phyloP scores from a whole-genome alignment of 1,284 basidiomycete genomes.

The Ustilago bromivora region DNA sequence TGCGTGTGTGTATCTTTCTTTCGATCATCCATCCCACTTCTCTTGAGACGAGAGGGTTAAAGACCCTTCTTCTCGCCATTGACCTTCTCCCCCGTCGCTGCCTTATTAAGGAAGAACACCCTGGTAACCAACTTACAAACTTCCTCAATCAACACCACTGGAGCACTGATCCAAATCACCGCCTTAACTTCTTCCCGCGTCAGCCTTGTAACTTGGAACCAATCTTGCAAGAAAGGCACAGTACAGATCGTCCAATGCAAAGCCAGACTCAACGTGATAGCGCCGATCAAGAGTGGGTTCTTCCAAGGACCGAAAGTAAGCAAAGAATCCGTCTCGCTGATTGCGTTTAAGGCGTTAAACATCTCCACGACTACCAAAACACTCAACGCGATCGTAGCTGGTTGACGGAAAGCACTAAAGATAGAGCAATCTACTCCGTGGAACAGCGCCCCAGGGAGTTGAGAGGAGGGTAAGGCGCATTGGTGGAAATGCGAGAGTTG shows the following conservation, averaged over 20 bases:
- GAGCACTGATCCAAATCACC: slow-evolving; percentile 87
- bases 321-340: slow-evolving; percentile 96
- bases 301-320: slow-evolving; percentile 89
- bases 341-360: slow-evolving; percentile 99
- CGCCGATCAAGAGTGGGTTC: slow-evolving; percentile 81
- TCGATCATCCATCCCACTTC: not conserved
- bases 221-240: slow-evolving; percentile 63
- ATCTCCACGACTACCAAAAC: slow-evolving; percentile 95
- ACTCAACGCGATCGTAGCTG: slow-evolving; percentile 91
- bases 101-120: slow-evolving; percentile 7
- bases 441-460: slow-evolving; percentile 73
- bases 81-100: not conserved
- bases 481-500: slow-evolving; percentile 79
- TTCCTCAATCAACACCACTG: slow-evolving; percentile 91
- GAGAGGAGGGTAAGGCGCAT: slow-evolving; percentile 73
- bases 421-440: slow-evolving; percentile 91
- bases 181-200: slow-evolving; percentile 94
- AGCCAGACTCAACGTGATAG: slow-evolving; percentile 86
- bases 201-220: slow-evolving; percentile 89
- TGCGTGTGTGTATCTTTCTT: not conserved
- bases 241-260: slow-evolving; percentile 95
- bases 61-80: slow-evolving; percentile 29
- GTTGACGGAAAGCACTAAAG: slow-evolving; percentile 85
- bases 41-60: not conserved
- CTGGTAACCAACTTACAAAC: slow-evolving; percentile 43